Evolutionary conservation across 2,329 filamentous ascomycete species (phyloP).

Genomic region (Aureobasidium musti): DNA sequence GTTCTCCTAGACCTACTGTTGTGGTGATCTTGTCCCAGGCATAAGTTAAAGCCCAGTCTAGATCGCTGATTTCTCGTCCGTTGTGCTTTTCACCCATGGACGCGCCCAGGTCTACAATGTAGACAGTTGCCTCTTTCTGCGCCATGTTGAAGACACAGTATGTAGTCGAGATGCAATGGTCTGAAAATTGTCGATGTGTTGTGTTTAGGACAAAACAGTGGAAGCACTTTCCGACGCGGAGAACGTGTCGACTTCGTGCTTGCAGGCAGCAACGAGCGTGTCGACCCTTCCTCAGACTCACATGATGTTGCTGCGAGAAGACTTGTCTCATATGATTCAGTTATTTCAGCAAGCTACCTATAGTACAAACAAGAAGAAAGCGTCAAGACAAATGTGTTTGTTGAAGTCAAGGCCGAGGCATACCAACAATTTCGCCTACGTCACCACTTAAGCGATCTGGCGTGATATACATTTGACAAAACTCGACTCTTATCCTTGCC

Average conservation of each 20-base stretch:
- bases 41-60: constrained; percentile 88
- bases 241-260: constrained; percentile 29
- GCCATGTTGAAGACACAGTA: constrained; percentile 62
- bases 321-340: neutral
- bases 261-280: constrained; percentile 27
- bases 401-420: neutral
- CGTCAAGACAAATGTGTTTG: neutral
- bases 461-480: constrained; percentile 13
- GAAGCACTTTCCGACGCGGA: constrained; percentile 7
- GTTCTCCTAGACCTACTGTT: constrained; percentile 56
- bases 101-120: constrained; percentile 81
- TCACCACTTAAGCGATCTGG: constrained; percentile 23
- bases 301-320: neutral
- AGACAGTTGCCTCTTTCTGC: constrained; percentile 89
- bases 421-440: constrained; percentile 9
- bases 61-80: constrained; percentile 73
- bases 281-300: constrained; percentile 2
- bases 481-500: neutral
- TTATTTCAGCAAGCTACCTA: neutral
- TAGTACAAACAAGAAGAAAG: neutral
- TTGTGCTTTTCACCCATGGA: constrained; percentile 76
- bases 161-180: neutral
- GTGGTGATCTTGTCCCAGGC: constrained; percentile 90
- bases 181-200: constrained; percentile 1
- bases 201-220: constrained; percentile 10